A percentile compares a stretch with the other conserved stretches of the same genome.
phyloP scores from a whole-genome alignment of 2,329 filamentous ascomycete genomes.

The Magnaporthales sp. region DNA sequence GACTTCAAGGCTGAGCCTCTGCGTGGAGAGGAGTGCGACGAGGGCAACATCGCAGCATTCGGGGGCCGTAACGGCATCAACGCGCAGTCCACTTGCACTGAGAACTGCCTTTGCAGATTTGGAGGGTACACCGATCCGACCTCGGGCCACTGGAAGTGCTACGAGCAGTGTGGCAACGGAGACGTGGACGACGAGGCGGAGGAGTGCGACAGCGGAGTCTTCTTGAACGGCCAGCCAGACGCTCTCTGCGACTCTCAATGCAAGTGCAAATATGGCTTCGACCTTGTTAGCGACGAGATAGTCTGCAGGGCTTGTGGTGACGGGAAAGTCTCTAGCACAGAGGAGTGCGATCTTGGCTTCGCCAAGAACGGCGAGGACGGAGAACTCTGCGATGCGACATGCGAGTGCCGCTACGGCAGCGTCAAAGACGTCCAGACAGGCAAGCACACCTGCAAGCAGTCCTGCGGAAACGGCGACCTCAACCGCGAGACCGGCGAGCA shows the following conservation, averaged over 20 bases:
- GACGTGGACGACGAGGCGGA: background rate
- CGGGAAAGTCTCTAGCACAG: slow-evolving; percentile 7
- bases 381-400: slow-evolving; percentile 27
- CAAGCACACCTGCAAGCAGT: too few species aligned
- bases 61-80: slow-evolving; percentile 23
- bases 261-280: background rate
- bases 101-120: slow-evolving; percentile 26
- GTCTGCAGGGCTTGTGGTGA: background rate
- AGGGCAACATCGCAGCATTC: slow-evolving; percentile 18
- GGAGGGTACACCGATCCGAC: slow-evolving; percentile 11
- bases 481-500: slow-evolving; percentile 26
- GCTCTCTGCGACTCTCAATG: background rate
- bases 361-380: slow-evolving; percentile 20
- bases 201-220: background rate
- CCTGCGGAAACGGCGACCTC: slow-evolving; percentile 27
- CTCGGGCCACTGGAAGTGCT: background rate
- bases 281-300: background rate
- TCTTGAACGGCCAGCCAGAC: background rate
- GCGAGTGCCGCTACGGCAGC: slow-evolving; percentile 24
- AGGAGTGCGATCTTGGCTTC: slow-evolving; percentile 30
- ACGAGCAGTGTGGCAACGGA: background rate
- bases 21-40: slow-evolving; percentile 31
- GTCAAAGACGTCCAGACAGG: too few species aligned
- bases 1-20: slow-evolving; percentile 23
- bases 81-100: slow-evolving; percentile 26